Percentiles rank a stretch among this genome's conserved stretches.
These are phyloP conservation scores for Neurospora tetrasperma DNA, from an alignment of 495 filamentous ascomycete species.

Conservation along the genomic window DNA sequence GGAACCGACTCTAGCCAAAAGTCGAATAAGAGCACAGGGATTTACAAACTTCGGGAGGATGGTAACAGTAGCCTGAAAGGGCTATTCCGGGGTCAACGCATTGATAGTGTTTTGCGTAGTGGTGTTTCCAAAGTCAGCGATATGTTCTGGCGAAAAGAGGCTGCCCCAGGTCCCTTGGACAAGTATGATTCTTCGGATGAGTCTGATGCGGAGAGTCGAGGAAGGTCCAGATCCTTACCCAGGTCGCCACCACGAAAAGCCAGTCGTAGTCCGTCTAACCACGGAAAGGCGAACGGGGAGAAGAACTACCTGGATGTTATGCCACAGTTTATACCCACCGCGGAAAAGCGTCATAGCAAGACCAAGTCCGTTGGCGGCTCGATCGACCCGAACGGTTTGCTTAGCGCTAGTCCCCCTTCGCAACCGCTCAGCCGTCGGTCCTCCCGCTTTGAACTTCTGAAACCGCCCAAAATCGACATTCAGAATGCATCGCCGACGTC, in stretches of 20 bases:
- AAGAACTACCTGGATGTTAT: constrained; percentile 32
- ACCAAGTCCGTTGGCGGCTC: constrained; percentile 3
- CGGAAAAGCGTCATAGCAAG: constrained; percentile 7
- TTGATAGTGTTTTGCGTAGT: constrained; percentile 38
- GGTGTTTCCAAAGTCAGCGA: constrained; percentile 41
- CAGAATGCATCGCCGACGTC: constrained; percentile 37
- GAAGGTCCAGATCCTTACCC: constrained; percentile 23
- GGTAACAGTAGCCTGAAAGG: constrained; percentile 27
- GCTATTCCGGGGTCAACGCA: constrained; percentile 35
- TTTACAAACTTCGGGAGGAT: constrained; percentile 32
- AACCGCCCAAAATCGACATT: constrained; percentile 54
- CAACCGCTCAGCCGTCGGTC: constrained; percentile 29
- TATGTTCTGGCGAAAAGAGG: constrained; percentile 37
- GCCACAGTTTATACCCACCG: constrained; percentile 25
- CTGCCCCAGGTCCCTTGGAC: constrained; percentile 9
- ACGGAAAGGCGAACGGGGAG: constrained; percentile 20
- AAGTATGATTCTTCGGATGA: constrained; percentile 27
- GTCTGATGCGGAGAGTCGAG: constrained; percentile 30
- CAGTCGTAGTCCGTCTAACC: constrained; percentile 10
- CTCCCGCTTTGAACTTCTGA: constrained; percentile 43
- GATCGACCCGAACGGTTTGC: constrained; percentile 1
- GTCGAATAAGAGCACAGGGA: constrained; percentile 29
- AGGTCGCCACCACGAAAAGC: background rate
- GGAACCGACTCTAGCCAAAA: constrained; percentile 26
- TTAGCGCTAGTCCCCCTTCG: constrained; percentile 15